Evolutionary conservation across 805 yeast species (phyloP).

Genomic region (Spathaspora arborariae): DNA sequence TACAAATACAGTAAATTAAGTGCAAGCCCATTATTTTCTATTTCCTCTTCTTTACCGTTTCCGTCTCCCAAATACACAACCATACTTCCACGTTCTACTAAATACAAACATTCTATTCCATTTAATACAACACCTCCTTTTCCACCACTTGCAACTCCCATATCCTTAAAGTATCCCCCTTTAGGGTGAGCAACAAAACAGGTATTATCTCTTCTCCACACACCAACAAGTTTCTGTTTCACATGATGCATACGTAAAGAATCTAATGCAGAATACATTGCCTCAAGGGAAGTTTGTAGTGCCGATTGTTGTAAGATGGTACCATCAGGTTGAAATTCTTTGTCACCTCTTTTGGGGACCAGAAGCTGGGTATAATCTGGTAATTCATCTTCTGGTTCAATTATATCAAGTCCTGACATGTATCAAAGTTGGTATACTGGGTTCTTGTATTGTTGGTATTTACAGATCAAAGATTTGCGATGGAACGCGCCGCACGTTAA

Average conservation of each 20-base stretch:
- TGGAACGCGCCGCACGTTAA: not conserved
- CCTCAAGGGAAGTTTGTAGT: slow-evolving; percentile 52
- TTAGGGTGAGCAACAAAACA: slow-evolving; percentile 44
- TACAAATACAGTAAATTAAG: slow-evolving; percentile 66
- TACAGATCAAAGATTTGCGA: not conserved
- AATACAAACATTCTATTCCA: slow-evolving; percentile 69
- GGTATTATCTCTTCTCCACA: slow-evolving; percentile 30
- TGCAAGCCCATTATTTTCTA: slow-evolving; percentile 18
- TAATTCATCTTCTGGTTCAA: slow-evolving; percentile 23
- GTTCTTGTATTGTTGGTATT: not conserved
- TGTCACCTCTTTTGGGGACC: slow-evolving; percentile 74
- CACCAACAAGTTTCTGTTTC: slow-evolving; percentile 52
- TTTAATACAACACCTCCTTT: slow-evolving; percentile 44
- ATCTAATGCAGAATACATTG: slow-evolving; percentile 68
- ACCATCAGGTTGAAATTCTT: slow-evolving; percentile 83
- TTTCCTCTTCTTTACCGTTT: slow-evolving; percentile 12
- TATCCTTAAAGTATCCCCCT: slow-evolving; percentile 70
- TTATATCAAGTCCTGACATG: not conserved
- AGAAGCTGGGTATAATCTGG: slow-evolving; percentile 24
- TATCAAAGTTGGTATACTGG: not conserved
- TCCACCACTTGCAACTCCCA: slow-evolving; percentile 47
- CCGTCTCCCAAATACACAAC: slow-evolving; percentile 23
- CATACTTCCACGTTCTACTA: slow-evolving; percentile 72
- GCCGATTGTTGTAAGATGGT: slow-evolving; percentile 47
- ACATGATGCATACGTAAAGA: slow-evolving; percentile 44